Conservation (phyloP, 2,329 filamentous ascomycete species). For the Camillea tinctor region DNA sequence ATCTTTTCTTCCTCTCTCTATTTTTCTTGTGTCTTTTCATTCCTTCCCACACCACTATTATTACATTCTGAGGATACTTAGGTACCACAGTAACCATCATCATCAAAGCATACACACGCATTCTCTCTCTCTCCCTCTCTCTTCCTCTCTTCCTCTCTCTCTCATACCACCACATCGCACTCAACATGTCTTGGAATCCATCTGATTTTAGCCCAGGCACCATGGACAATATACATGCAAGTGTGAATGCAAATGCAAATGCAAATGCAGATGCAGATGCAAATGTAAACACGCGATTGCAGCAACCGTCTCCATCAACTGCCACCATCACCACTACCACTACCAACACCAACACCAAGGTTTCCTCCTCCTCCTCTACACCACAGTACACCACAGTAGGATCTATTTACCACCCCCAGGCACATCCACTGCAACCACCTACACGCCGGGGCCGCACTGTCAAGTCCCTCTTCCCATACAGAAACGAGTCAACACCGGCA, state of each 20-base stretch:
- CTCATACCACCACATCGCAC: not conserved
- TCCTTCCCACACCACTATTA: too few species aligned
- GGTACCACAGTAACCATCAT: too few species aligned
- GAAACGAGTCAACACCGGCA: conserved; percentile 22
- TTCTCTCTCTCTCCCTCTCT: too few species aligned
- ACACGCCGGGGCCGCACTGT: conserved; percentile 48
- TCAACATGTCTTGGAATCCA: not conserved
- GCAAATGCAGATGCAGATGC: not conserved
- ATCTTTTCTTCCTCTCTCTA: not conserved
- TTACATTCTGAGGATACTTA: too few species aligned
- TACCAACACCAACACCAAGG: conserved; percentile 1
- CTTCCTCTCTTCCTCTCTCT: too few species aligned
- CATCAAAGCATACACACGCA: too few species aligned
- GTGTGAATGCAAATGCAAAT: not conserved
- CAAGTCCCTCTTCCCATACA: conserved; percentile 40
- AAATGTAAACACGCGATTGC: not conserved
- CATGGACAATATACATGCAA: not conserved
- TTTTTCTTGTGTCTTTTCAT: not conserved
- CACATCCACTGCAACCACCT: conserved; percentile 50
- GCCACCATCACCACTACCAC: not conserved
- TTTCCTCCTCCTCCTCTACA: conserved; percentile 21
- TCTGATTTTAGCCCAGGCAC: not conserved
- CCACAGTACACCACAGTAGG: conserved; percentile 54
- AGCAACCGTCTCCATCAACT: not conserved
- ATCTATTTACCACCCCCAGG: conserved; percentile 52